Evolutionary conservation across 2,329 filamentous ascomycete species (phyloP).

Genomic region (Neopestalotiopsis rosae): DNA sequence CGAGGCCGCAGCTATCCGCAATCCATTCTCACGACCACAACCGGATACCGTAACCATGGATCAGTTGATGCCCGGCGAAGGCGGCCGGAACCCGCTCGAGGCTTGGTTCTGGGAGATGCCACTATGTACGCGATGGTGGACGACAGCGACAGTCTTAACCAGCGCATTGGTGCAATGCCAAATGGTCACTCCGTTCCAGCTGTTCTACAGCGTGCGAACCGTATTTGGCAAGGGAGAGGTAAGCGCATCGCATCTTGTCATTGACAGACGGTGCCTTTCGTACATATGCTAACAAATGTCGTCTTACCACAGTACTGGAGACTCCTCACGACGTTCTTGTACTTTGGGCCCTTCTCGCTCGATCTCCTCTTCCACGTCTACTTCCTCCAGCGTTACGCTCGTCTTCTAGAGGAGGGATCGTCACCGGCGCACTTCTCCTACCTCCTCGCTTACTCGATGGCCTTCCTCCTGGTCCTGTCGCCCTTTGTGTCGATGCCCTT

Average conservation of each 20-base stretch:
- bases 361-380: constrained; percentile 98
- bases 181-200: constrained; percentile 89
- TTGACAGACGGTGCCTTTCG: not conserved
- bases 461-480: constrained; percentile 79
- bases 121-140: constrained; percentile 95
- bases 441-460: constrained; percentile 86
- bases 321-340: constrained; percentile 93
- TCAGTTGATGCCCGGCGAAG: constrained; percentile 60
- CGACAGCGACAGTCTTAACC: constrained; percentile 85
- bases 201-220: constrained; percentile 94
- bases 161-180: constrained; percentile 93
- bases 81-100: constrained; percentile 79
- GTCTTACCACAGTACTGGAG: constrained; percentile 80
- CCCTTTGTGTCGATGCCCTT: constrained; percentile 92
- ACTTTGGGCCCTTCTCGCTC: constrained; percentile 92
- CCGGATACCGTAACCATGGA: constrained; percentile 49
- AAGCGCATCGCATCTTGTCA: constrained; percentile 32
- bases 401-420: constrained; percentile 90
- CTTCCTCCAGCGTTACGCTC: constrained; percentile 95
- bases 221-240: constrained; percentile 94
- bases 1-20: not conserved
- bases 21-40: not conserved
- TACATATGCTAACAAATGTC: not conserved
- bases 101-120: constrained; percentile 99
- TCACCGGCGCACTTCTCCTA: constrained; percentile 95